Conservation (phyloP, 495 filamentous ascomycete genomes). For the Lepraria neglecta region DNA sequence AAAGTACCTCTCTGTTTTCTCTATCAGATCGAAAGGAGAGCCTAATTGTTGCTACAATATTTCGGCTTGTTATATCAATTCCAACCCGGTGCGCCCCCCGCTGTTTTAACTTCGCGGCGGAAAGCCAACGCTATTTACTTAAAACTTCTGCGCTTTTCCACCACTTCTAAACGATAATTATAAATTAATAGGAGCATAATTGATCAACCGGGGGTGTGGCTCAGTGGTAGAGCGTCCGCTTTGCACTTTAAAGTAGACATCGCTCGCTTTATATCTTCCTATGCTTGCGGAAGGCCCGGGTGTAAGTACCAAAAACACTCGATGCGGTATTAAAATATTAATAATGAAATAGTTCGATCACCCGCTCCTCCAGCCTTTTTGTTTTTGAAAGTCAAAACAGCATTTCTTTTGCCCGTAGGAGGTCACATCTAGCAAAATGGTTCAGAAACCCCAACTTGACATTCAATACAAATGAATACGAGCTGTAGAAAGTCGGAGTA, state of each 20-base stretch:
- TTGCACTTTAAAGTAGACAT: slow-evolving; percentile 14
- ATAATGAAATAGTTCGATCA: slow-evolving; percentile 18
- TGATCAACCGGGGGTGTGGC: slow-evolving; percentile 11
- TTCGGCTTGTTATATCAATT: not conserved
- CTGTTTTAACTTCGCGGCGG: not conserved
- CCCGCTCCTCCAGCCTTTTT: slow-evolving; percentile 21
- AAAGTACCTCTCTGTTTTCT: not conserved
- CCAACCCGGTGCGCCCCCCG: not conserved
- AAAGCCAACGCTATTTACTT: not conserved
- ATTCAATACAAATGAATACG: too few species aligned
- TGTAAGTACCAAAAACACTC: too few species aligned
- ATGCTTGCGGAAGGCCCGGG: slow-evolving; percentile 26
- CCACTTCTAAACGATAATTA: not conserved
- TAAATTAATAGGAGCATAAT: not conserved
- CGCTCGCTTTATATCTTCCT: not conserved
- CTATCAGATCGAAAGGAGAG: not conserved
- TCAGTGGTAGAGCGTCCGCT: slow-evolving; percentile 29
- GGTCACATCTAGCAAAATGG: too few species aligned
- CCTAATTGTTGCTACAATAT: not conserved
- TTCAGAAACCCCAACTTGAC: too few species aligned
- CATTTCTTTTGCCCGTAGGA: not conserved
- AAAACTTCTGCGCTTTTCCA: not conserved
- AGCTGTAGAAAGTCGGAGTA: too few species aligned
- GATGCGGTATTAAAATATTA: too few species aligned
- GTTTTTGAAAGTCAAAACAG: not conserved